Evolutionary conservation across 129 eudicot species (phyloP).

Genomic region (Flaveria bidentis): DNA sequence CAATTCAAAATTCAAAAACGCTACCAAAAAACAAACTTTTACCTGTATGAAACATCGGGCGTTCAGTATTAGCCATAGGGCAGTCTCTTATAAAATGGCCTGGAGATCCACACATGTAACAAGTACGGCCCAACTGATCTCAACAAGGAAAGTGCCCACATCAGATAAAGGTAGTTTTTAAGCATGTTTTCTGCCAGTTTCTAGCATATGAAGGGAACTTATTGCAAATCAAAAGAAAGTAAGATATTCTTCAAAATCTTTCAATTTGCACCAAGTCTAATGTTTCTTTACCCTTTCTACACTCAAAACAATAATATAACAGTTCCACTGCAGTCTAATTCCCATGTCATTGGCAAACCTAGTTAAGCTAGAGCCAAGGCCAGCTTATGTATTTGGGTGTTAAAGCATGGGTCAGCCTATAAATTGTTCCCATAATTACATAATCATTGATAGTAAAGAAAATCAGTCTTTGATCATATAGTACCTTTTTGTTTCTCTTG

Average conservation of each 20-base stretch:
- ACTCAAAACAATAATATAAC: too few relatives aligned
- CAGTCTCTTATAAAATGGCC: slow-evolving; percentile 86
- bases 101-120: slow-evolving; percentile 86
- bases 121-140: slow-evolving; percentile 61
- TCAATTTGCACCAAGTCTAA: too few relatives aligned
- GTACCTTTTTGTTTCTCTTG: slow-evolving; percentile 57
- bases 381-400: too few relatives aligned
- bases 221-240: too few relatives aligned
- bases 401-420: too few relatives aligned
- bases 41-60: slow-evolving; percentile 53
- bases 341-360: too few relatives aligned
- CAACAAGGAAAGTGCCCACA: slow-evolving; percentile 15
- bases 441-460: not conserved
- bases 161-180: slow-evolving; percentile 27
- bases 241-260: too few relatives aligned
- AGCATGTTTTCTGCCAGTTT: not conserved
- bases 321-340: too few relatives aligned
- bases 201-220: too few relatives aligned
- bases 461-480: not conserved
- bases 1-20: not conserved
- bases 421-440: too few relatives aligned
- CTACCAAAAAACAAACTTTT: slow-evolving; percentile 1
- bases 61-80: slow-evolving; percentile 46
- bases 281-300: too few relatives aligned
- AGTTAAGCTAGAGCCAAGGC: too few relatives aligned